Evolutionary conservation across 192 early-diverging fungal species (phyloP), one percentile per base, ranked within the genome.

Genomic region (Nowakowskiella sp.): DNA sequence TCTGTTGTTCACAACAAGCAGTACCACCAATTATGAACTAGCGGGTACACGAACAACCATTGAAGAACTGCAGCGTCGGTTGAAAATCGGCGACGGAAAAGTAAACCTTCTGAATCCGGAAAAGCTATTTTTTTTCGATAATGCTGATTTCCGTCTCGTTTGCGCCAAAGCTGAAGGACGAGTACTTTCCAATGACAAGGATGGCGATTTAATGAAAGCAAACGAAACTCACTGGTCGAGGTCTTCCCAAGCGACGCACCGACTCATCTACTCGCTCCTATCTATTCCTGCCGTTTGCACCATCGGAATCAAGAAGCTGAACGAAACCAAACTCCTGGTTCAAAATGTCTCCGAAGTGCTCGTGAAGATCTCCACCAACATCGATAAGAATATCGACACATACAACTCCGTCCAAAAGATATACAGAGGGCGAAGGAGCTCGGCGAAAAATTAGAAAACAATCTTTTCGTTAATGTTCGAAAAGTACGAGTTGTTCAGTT

Each of bases 151-250:
- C 46, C 46, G 46, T 13, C 46, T 47, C 42, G 46, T 19, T 47
- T 47, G 46, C 42, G 46, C 46, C 46, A 13, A 47, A 13, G 46
- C 46, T 9, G 46, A 21, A 31, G 46, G 46, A 31, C 19, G 13
- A 31, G 46, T 13, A 9, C 19, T 47, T 10, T 47, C 21, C 9
- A 47, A 47, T 21, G 46, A 47, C 46, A 21, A 47, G 21, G 46
- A 47, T 19, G 46, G 46, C 19, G 10, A 9, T 9, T 34, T 47
- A 10, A n/a, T n/a, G n/a, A n/a, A n/a, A n/a, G n/a, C n/a, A n/a
- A n/a, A n/a, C n/a, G n/a, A n/a, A n/a, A n/a, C n/a, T n/a, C n/a
- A n/a, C n/a, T n/a, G n/a, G n/a, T n/a, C n/a, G n/a, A n/a, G n/a
- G n/a, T n/a, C n/a, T n/a, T n/a, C n/a, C n/a, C n/a, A n/a, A n/a